Evolutionary conservation across 805 yeast species (phyloP).

Genomic region (Candida pseudoglaebosa): DNA sequence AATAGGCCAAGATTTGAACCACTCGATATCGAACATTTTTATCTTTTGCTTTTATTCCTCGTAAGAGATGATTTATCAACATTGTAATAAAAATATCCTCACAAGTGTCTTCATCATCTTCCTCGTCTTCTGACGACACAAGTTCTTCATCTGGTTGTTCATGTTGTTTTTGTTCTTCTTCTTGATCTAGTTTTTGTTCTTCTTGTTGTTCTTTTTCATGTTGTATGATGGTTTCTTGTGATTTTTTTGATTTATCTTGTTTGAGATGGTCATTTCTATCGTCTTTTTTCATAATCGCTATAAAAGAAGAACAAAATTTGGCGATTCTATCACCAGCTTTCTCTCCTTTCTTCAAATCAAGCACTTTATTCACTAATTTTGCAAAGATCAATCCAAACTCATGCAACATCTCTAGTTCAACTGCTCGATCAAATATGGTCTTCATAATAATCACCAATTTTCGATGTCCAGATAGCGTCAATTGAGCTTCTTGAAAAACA

Average conservation of each 20-base stretch:
- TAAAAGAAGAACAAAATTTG: slow-evolving; percentile 59
- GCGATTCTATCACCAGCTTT: slow-evolving; percentile 71
- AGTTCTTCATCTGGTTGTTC: too few species aligned
- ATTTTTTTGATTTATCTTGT: too few species aligned
- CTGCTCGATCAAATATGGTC: slow-evolving; percentile 54
- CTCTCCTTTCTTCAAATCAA: slow-evolving; percentile 68
- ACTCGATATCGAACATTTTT: slow-evolving; percentile 76
- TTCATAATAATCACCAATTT: slow-evolving; percentile 64
- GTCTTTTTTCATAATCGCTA: slow-evolving; percentile 44
- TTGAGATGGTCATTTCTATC: slow-evolving; percentile 12
- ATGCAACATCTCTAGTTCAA: slow-evolving; percentile 48
- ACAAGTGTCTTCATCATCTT: slow-evolving; percentile 36
- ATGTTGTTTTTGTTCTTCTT: slow-evolving; percentile 15
- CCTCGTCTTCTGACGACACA: slow-evolving; percentile 16
- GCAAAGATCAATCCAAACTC: slow-evolving; percentile 60
- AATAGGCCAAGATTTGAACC: slow-evolving; percentile 67
- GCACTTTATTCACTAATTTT: slow-evolving; percentile 56
- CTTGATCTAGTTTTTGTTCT: slow-evolving; percentile 23
- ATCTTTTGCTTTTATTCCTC: slow-evolving; percentile 75
- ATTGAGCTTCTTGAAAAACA: slow-evolving; percentile 78
- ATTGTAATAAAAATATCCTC: slow-evolving; percentile 54
- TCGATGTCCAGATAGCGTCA: slow-evolving; percentile 68
- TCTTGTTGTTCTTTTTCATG: slow-evolving; percentile 9
- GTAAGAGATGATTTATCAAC: slow-evolving; percentile 62
- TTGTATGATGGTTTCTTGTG: too few species aligned